Percentiles rank a stretch among this genome's conserved stretches.
These are phyloP conservation scores for Mallotus japonicus DNA, from an alignment of 441 rosid genomes.

Conservation along the genomic window DNA sequence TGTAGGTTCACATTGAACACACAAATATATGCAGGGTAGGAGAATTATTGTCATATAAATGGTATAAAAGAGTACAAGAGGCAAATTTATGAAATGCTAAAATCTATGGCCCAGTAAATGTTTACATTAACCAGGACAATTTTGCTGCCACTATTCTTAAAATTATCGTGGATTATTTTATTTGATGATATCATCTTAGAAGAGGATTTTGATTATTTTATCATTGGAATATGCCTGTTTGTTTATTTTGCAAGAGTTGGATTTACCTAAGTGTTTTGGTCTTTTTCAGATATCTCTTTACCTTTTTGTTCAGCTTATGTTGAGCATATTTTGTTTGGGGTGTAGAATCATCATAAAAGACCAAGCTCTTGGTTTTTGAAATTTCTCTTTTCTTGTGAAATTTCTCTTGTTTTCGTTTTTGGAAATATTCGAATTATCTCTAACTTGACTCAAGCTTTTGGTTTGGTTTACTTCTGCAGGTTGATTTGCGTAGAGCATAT, in stretches of 20 bases:
- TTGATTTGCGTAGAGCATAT: conserved; percentile 96
- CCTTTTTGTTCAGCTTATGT: background rate
- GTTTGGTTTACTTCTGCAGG: conserved; percentile 46
- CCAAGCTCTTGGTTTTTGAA: too few species aligned
- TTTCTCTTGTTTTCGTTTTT: background rate
- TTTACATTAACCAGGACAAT: background rate
- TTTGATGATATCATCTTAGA: background rate
- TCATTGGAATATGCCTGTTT: background rate
- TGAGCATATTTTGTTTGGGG: background rate
- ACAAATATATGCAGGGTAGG: background rate
- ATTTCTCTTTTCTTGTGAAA: too few species aligned
- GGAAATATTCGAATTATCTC: background rate
- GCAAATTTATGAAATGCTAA: background rate
- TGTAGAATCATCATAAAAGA: background rate
- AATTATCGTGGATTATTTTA: background rate
- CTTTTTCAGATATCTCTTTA: background rate
- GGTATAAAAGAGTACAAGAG: background rate
- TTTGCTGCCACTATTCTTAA: background rate
- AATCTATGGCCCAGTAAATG: background rate
- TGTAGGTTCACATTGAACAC: background rate
- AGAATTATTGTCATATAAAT: too few species aligned
- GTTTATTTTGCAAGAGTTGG: background rate
- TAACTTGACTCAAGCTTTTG: background rate
- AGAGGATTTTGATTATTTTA: background rate
- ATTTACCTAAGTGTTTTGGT: conserved; percentile 1